These are phyloP conservation scores for Lasiodiplodia sp. DNA, from an alignment of 2,329 filamentous ascomycete species.

Conservation along the genomic window DNA sequence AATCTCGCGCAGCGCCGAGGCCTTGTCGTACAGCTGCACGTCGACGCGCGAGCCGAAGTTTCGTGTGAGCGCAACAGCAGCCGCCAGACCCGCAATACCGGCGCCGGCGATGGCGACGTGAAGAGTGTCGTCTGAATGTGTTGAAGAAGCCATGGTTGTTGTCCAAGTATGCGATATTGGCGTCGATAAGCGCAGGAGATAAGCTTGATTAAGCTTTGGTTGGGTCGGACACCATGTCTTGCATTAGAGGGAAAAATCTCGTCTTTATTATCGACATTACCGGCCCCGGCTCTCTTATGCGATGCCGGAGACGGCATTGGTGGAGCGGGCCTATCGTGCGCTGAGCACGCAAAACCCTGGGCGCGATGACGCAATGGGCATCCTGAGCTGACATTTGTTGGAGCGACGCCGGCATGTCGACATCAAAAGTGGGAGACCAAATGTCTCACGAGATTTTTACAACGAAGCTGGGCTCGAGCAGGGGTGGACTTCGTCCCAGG, in stretches of 20 bases:
- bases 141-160: background rate
- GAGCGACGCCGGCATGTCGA: background rate
- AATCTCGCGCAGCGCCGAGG: slow-evolving; percentile 45
- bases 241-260: background rate
- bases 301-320: slow-evolving; percentile 2
- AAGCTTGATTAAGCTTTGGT: slow-evolving; percentile 9
- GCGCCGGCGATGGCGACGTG: slow-evolving; percentile 47
- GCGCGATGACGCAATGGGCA: slow-evolving; percentile 22
- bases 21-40: slow-evolving; percentile 48
- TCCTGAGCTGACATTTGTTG: slow-evolving; percentile 10
- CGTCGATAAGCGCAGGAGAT: background rate
- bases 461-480: no score
- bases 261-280: background rate
- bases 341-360: slow-evolving; percentile 25
- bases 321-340: background rate
- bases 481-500: no score
- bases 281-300: background rate
- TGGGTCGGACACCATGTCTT: background rate
- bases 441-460: slow-evolving; percentile 53
- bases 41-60: slow-evolving; percentile 37
- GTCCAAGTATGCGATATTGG: background rate
- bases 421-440: slow-evolving; percentile 36
- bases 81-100: slow-evolving; percentile 50
- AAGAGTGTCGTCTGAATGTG: slow-evolving; percentile 24
- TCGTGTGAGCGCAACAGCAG: slow-evolving; percentile 45